These are phyloP conservation scores for Cytospora piceicola DNA, from an alignment of 2,329 filamentous ascomycete genomes.

Conservation along the genomic window DNA sequence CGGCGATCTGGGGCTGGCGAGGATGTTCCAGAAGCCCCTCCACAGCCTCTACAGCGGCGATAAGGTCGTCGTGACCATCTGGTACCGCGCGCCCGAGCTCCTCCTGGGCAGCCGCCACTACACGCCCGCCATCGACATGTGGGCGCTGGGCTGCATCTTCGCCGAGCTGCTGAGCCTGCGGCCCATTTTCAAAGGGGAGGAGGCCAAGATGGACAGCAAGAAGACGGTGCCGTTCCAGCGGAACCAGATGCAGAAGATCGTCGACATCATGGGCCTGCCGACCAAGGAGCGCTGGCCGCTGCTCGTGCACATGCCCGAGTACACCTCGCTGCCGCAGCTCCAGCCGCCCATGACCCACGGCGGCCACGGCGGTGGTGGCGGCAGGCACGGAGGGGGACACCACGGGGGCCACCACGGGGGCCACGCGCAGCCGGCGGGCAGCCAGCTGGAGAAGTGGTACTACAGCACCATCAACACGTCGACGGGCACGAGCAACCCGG, in stretches of 20 bases:
- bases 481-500: constrained; percentile 52
- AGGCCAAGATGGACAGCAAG: constrained; percentile 98
- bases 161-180: constrained; percentile 87
- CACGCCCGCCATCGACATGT: constrained; percentile 94
- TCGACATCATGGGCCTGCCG: constrained; percentile 92
- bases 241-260: constrained; percentile 99
- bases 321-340: constrained; percentile 66
- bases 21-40: constrained; percentile 91
- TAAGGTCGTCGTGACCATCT: constrained; percentile 98
- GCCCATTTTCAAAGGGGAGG: constrained; percentile 97
- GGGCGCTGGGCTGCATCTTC: constrained; percentile 98
- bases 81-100: constrained; percentile 95
- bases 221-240: constrained; percentile 97
- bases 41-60: constrained; percentile 91
- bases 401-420: constrained; percentile 50
- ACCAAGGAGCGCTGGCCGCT: constrained; percentile 88
- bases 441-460: constrained; percentile 79
- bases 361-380: background rate
- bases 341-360: constrained; percentile 53
- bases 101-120: constrained; percentile 94
- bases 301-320: constrained; percentile 85
- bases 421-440: constrained; percentile 38
- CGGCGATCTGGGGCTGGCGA: constrained; percentile 88
- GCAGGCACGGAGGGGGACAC: constrained; percentile 40
- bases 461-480: constrained; percentile 68